Evolutionary conservation across 306 rosid genomes (phyloP).

Genomic region (Vigna angularis): DNA sequence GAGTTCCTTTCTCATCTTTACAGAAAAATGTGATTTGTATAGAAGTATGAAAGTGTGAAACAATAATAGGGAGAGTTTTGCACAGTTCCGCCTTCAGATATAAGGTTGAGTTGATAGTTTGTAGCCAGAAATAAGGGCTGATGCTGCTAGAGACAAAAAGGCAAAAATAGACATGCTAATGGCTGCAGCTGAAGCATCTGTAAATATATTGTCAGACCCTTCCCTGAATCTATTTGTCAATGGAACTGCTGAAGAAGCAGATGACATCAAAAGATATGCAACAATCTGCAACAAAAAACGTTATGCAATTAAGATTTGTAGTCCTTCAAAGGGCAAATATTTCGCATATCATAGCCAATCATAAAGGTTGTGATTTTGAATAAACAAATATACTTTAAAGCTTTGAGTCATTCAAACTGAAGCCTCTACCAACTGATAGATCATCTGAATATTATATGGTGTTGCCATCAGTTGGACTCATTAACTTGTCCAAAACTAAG

Average conservation of each 20-base stretch:
- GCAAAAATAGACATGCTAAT: conserved; percentile 78
- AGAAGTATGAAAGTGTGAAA: conserved; percentile 47
- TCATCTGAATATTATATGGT: not conserved
- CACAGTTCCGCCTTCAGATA: conserved; percentile 54
- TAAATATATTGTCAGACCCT: conserved; percentile 67
- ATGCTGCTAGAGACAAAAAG: conserved; percentile 59
- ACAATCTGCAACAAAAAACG: conserved; percentile 57
- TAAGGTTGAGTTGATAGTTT: conserved; percentile 65
- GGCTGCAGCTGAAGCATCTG: conserved; percentile 70
- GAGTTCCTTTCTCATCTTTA: conserved; percentile 35
- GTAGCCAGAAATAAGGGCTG: conserved; percentile 72
- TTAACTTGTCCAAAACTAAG: conserved; percentile 10
- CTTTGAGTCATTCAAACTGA: conserved; percentile 44
- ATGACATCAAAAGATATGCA: conserved; percentile 79
- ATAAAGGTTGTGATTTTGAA: conserved; percentile 29
- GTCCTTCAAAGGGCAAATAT: conserved; percentile 15
- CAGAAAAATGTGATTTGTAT: conserved; percentile 28
- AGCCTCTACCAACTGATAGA: conserved; percentile 9
- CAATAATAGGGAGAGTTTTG: not conserved
- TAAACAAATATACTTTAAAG: not conserved
- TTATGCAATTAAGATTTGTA: not conserved
- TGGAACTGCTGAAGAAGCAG: conserved; percentile 77
- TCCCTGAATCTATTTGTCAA: conserved; percentile 72
- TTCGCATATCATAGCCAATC: conserved; percentile 26
- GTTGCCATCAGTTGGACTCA: conserved; percentile 3